A percentile compares a stretch with the other conserved stretches of the same genome.
Conservation (phyloP, 192 early-diverging fungal species). For the Gigaspora rosea region DNA sequence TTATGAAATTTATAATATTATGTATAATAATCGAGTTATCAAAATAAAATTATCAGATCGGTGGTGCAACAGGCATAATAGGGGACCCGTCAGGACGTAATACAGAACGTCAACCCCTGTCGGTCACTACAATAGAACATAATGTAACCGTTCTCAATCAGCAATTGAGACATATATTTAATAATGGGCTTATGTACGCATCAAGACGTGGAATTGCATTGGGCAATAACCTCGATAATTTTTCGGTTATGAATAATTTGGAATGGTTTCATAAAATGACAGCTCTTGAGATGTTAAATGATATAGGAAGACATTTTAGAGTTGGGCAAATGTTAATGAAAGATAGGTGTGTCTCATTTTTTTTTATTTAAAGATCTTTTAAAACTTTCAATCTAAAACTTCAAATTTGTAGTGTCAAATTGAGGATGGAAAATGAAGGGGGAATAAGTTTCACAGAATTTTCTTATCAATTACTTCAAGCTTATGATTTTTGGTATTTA, state of each 20-base stretch:
- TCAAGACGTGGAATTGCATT: constrained; percentile 41
- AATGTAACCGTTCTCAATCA: constrained; percentile 70
- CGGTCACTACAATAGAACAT: constrained; percentile 48
- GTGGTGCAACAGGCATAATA: constrained; percentile 89
- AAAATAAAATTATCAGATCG: constrained; percentile 50
- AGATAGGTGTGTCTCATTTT: constrained; percentile 61
- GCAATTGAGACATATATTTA: constrained; percentile 76
- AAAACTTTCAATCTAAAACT: background rate
- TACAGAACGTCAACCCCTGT: constrained; percentile 76
- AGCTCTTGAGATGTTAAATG: constrained; percentile 73
- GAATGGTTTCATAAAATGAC: constrained; percentile 78
- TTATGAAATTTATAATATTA: constrained; percentile 8
- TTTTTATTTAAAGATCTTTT: background rate
- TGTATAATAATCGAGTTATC: constrained; percentile 5
- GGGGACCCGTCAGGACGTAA: constrained; percentile 91
- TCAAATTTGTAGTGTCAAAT: constrained; percentile 66
- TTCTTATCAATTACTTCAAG: constrained; percentile 93
- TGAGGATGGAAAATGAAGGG: constrained; percentile 71
- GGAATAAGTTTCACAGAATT: constrained; percentile 98
- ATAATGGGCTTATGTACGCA: constrained; percentile 49
- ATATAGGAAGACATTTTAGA: constrained; percentile 77
- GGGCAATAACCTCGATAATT: constrained; percentile 28
- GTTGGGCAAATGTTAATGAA: constrained; percentile 83
- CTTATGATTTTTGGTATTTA: constrained; percentile 90
- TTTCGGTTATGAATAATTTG: constrained; percentile 76